These are phyloP conservation scores for Daldinia sp. DNA, from an alignment of 2,329 filamentous ascomycete species.

Conservation along the genomic window DNA sequence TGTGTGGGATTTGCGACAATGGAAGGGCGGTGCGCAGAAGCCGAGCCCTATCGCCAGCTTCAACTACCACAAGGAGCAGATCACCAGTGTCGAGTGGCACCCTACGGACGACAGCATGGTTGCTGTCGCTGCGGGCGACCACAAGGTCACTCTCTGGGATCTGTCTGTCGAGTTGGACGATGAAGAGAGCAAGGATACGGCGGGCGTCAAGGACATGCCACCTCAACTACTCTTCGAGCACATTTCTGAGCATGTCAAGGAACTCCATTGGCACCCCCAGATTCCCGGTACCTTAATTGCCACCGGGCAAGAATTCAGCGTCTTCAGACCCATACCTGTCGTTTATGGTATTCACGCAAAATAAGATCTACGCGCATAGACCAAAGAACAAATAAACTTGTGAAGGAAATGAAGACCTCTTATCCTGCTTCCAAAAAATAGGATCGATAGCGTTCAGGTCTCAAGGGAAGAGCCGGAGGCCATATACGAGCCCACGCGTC, in stretches of 20 bases:
- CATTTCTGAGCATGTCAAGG: slow-evolving; percentile 94
- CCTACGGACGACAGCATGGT: slow-evolving; percentile 96
- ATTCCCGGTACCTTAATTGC: slow-evolving; percentile 90
- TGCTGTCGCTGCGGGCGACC: slow-evolving; percentile 89
- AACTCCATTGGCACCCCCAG: slow-evolving; percentile 97
- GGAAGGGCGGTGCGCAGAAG: slow-evolving; percentile 75
- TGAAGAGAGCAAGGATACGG: slow-evolving; percentile 91
- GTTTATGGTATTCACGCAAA: slow-evolving; percentile 54
- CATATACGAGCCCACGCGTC: neutral
- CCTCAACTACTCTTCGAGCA: slow-evolving; percentile 96
- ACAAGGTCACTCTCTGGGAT: slow-evolving; percentile 96
- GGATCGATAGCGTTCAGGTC: neutral
- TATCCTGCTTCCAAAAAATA: neutral
- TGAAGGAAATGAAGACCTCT: neutral
- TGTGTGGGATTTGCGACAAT: slow-evolving; percentile 95
- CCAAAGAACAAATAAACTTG: neutral
- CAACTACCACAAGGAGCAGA: slow-evolving; percentile 94
- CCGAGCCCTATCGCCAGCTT: slow-evolving; percentile 91
- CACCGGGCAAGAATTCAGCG: slow-evolving; percentile 88
- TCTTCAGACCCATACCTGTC: slow-evolving; percentile 85
- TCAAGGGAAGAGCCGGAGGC: neutral
- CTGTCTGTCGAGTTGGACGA: slow-evolving; percentile 95
- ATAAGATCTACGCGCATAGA: slow-evolving; percentile 21
- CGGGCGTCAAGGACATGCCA: slow-evolving; percentile 87
- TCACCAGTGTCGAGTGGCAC: slow-evolving; percentile 97